Evolutionary conservation across 495 filamentous ascomycete species (phyloP), one percentile per base, ranked within the genome.

Genomic region (Xylaria longipes): DNA sequence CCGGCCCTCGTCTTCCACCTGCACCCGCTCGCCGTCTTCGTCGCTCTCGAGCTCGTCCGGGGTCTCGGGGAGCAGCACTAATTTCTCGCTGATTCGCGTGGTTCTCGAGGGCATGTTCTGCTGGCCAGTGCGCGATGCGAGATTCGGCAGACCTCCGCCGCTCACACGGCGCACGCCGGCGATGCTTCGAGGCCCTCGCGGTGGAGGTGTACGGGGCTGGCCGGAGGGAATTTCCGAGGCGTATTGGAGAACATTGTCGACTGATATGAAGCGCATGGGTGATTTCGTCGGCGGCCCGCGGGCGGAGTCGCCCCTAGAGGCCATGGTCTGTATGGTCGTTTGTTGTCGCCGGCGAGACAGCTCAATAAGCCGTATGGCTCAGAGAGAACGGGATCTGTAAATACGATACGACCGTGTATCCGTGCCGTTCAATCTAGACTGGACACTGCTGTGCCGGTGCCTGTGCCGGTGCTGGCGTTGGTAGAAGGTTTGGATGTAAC

Each of bases 161-260:
- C 80, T 79, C 25, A 79, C 72, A 41, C 86, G 82, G 35, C 85
- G 80, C 41, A 84, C 80, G 14, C 79, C 81, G 43, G 82, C 77
- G n/a, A 84, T 85, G 39, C 75, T 77, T 37, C 72, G 81, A 27
- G 82, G 80, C 15, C 70, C 73, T 43, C 77, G 77, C 61, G 83
- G 85, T 27, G 91, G 88, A 0, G 93, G 92, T 25, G 89, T 86
- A 5, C 96, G 90, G 48, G 94, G 93, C 80, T 98, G 95, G 80
- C 93, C 94, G 0, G 96, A 98, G 25, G 96, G 97, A 6, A 99
- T 93, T 74, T 99, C 95, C 43, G 93, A 97, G 69, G 94, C 90
- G 82, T 97, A 93, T 81, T 97, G 94, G 4, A 99, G 90, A 70
- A 98, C 91, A 76, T 94, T 97, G 81, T 99, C 96, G 77, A 99